phyloP scores from a whole-genome alignment of 768 basidiomycete species.

The Tephrocybe sp. region DNA sequence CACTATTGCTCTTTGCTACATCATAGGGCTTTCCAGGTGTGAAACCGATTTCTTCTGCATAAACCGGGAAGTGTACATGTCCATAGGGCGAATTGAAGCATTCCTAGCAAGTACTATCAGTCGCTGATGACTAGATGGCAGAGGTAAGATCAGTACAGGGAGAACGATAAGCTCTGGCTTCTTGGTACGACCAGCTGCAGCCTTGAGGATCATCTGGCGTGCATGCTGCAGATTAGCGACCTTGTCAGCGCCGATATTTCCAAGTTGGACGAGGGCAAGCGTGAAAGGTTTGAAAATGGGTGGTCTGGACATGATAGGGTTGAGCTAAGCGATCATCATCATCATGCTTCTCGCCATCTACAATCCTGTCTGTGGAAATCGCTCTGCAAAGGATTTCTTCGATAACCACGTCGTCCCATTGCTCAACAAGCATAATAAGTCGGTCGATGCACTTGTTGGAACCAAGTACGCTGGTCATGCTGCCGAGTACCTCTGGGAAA shows the following conservation, averaged over 20 bases:
- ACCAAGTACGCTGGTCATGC: slow-evolving; percentile 59
- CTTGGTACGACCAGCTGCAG: slow-evolving; percentile 40
- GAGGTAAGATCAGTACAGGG: slow-evolving; percentile 45
- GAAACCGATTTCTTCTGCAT: slow-evolving; percentile 78
- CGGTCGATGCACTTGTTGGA: slow-evolving; percentile 36
- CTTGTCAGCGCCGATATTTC: slow-evolving; percentile 70
- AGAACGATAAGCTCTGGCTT: slow-evolving; percentile 84
- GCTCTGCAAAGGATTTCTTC: slow-evolving; percentile 55
- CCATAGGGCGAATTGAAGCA: slow-evolving; percentile 90
- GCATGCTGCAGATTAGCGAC: slow-evolving; percentile 80
- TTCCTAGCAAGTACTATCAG: slow-evolving; percentile 46
- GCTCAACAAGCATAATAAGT: slow-evolving; percentile 38
- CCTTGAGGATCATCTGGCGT: slow-evolving; percentile 72
- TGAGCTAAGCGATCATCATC: background rate
- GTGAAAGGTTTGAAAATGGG: slow-evolving; percentile 66
- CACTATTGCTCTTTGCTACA: slow-evolving; percentile 52
- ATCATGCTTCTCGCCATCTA: slow-evolving; percentile 58
- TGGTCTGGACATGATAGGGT: slow-evolving; percentile 7
- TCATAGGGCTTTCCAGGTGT: slow-evolving; percentile 58
- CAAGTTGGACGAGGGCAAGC: slow-evolving; percentile 89
- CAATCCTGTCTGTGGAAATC: slow-evolving; percentile 74
- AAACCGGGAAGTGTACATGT: slow-evolving; percentile 72
- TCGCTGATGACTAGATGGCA: slow-evolving; percentile 1
- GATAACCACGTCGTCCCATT: slow-evolving; percentile 61
- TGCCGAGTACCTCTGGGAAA: slow-evolving; percentile 39